These are phyloP conservation scores for Trichoderma sp. DNA, from an alignment of 2,329 filamentous ascomycete species.

Conservation along the genomic window DNA sequence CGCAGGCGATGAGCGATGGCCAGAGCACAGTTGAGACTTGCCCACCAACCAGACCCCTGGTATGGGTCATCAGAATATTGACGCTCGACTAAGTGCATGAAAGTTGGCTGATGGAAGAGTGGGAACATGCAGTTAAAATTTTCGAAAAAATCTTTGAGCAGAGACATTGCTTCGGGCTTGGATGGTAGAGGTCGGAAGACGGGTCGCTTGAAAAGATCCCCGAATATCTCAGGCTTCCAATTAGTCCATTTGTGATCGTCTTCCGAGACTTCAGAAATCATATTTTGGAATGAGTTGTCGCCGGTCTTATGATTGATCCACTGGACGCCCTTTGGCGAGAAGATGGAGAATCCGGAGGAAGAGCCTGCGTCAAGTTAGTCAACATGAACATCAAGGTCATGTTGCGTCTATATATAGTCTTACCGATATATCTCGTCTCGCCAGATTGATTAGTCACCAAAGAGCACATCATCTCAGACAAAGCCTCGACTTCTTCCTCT, in stretches of 20 bases:
- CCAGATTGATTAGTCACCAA: conserved; percentile 92
- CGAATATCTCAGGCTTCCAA: conserved; percentile 97
- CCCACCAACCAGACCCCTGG: conserved; percentile 97
- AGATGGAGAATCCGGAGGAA: conserved; percentile 97
- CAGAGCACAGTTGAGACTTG: conserved; percentile 87
- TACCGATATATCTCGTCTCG: conserved; percentile 94
- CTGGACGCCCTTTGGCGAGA: conserved; percentile 95
- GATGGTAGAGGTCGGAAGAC: conserved; percentile 82
- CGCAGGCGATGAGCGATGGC: conserved; percentile 92
- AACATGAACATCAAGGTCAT: not conserved
- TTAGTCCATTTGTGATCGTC: conserved; percentile 95
- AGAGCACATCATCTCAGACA: conserved; percentile 99
- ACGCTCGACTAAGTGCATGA: conserved; percentile 94
- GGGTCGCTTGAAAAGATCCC: conserved; percentile 83
- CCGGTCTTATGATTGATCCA: conserved; percentile 99
- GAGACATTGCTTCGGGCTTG: conserved; percentile 82
- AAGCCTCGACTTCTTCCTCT: conserved; percentile 75
- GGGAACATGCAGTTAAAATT: conserved; percentile 99
- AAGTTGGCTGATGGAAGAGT: conserved; percentile 94
- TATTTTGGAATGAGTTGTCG: conserved; percentile 90
- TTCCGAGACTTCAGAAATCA: conserved; percentile 88
- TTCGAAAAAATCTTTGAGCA: conserved; percentile 93
- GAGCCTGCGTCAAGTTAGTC: conserved; percentile 63
- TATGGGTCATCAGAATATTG: conserved; percentile 94
- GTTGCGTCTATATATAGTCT: conserved; percentile 29